These are phyloP conservation scores for Clathrospora elynae DNA, from an alignment of 2,329 filamentous ascomycete species.

Conservation along the genomic window DNA sequence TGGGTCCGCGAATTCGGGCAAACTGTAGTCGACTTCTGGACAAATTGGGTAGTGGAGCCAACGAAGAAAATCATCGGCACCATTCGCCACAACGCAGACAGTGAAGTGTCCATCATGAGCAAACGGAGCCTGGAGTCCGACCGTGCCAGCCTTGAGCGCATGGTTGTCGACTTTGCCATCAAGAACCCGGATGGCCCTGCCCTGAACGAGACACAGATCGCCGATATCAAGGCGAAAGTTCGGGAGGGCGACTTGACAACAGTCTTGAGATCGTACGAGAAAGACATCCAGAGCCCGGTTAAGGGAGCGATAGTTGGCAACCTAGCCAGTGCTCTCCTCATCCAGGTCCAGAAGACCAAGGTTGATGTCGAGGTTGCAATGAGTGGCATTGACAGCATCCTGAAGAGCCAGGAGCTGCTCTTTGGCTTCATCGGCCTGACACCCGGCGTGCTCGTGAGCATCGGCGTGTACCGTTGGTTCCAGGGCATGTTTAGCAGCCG, in stretches of 20 bases:
- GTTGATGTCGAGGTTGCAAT: conserved; percentile 97
- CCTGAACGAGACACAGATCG: conserved; percentile 71
- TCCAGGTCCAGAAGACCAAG: conserved; percentile 98
- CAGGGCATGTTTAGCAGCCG: conserved; percentile 71
- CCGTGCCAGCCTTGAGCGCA: conserved; percentile 87
- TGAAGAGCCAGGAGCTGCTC: conserved; percentile 95
- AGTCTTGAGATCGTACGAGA: conserved; percentile 87
- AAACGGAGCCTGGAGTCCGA: conserved; percentile 89
- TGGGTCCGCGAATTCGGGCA: conserved; percentile 81
- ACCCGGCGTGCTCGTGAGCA: conserved; percentile 85
- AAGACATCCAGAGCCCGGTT: conserved; percentile 81
- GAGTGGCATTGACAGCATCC: conserved; percentile 88
- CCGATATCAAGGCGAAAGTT: conserved; percentile 77
- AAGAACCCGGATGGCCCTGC: conserved; percentile 73
- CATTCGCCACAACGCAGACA: conserved; percentile 88
- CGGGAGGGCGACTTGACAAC: conserved; percentile 91
- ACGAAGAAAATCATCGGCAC: conserved; percentile 82
- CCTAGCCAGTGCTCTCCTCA: conserved; percentile 84
- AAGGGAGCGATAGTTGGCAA: conserved; percentile 83
- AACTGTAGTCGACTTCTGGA: conserved; percentile 88
- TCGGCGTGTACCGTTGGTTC: conserved; percentile 75
- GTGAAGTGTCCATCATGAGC: conserved; percentile 96
- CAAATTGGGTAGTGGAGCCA: conserved; percentile 94
- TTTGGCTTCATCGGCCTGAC: conserved; percentile 96
- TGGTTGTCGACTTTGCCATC: conserved; percentile 94